Conservation (phyloP, 768 basidiomycete genomes). For the Rhodotorula kratochvilovae region DNA sequence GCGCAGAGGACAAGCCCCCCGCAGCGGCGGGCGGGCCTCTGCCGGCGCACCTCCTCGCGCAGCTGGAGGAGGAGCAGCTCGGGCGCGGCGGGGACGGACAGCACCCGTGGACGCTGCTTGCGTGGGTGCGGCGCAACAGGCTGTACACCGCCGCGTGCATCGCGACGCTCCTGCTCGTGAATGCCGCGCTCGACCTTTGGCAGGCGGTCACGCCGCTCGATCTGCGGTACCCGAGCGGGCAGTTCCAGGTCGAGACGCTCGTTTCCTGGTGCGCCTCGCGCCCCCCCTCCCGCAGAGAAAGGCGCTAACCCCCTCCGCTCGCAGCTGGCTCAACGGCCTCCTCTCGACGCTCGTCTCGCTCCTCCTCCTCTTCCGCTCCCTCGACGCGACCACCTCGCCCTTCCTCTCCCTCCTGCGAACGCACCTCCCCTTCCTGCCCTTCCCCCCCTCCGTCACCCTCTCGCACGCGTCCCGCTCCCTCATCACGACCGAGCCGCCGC, state of each 20-base stretch:
- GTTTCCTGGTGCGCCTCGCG: background rate
- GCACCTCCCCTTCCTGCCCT: slow-evolving; percentile 12
- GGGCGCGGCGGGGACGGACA: background rate
- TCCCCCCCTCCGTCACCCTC: slow-evolving; percentile 9
- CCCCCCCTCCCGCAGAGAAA: background rate
- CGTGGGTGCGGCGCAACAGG: slow-evolving; percentile 15
- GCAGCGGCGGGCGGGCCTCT: background rate
- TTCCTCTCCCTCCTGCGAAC: background rate
- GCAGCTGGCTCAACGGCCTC: slow-evolving; percentile 27
- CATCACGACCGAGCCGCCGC: slow-evolving; percentile 8
- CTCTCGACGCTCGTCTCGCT: slow-evolving; percentile 26
- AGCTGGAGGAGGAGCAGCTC: background rate
- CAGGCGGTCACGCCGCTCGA: slow-evolving; percentile 2
- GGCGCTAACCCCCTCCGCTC: background rate
- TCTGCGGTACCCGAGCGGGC: background rate
- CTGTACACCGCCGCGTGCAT: slow-evolving; percentile 13
- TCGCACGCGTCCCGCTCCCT: background rate
- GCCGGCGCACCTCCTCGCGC: background rate
- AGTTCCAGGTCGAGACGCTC: slow-evolving; percentile 22
- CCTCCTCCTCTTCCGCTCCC: slow-evolving; percentile 36
- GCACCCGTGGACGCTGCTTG: background rate
- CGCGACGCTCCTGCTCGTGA: slow-evolving; percentile 7
- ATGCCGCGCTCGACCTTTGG: slow-evolving; percentile 14
- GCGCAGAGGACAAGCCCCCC: background rate
- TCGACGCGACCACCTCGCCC: slow-evolving; percentile 16